A percentile compares a stretch with the other conserved stretches of the same genome.
Evolutionary conservation across 225 moss, liverwort and hornwort species (phyloP).

Genomic region (Bryoerythrophyllum caledonicum): DNA sequence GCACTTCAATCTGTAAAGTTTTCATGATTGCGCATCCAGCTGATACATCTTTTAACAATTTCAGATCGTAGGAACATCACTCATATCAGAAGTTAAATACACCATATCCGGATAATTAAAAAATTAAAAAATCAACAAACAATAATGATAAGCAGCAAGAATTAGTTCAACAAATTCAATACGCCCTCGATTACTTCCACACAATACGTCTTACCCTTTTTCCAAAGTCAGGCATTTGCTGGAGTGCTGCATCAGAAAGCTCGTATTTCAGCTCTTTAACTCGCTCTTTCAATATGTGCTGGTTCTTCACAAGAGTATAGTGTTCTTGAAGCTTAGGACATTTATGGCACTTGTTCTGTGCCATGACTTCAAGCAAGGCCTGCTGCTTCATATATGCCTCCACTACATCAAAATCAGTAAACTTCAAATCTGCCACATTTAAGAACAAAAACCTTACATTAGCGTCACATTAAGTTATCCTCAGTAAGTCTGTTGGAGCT

Average conservation of each 20-base stretch:
- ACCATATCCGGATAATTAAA: neutral
- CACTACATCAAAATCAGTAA: slow-evolving; percentile 85
- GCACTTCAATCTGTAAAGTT: neutral
- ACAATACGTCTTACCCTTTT: slow-evolving; percentile 64
- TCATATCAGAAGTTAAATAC: slow-evolving; percentile 9
- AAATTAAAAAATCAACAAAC: neutral
- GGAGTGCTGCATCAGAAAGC: slow-evolving; percentile 97
- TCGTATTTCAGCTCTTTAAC: slow-evolving; percentile 92
- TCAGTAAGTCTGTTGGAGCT: neutral
- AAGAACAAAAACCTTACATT: slow-evolving; percentile 6
- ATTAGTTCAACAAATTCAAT: neutral
- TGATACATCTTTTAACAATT: slow-evolving; percentile 12
- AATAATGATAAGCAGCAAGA: slow-evolving; percentile 1
- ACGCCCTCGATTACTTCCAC: neutral
- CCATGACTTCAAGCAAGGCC: slow-evolving; percentile 70
- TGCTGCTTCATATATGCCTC: slow-evolving; percentile 80
- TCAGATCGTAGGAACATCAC: slow-evolving; percentile 5
- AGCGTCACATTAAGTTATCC: slow-evolving; percentile 21
- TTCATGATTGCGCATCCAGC: slow-evolving; percentile 2
- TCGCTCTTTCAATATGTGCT: slow-evolving; percentile 86
- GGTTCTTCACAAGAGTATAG: slow-evolving; percentile 71
- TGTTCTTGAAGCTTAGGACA: slow-evolving; percentile 96
- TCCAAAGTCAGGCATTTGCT: slow-evolving; percentile 99
- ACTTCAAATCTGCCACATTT: slow-evolving; percentile 76
- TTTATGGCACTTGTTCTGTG: slow-evolving; percentile 90